Base-by-base conservation (phyloP, 2,329 filamentous ascomycete species). In the Massarina eburnea region DNA sequence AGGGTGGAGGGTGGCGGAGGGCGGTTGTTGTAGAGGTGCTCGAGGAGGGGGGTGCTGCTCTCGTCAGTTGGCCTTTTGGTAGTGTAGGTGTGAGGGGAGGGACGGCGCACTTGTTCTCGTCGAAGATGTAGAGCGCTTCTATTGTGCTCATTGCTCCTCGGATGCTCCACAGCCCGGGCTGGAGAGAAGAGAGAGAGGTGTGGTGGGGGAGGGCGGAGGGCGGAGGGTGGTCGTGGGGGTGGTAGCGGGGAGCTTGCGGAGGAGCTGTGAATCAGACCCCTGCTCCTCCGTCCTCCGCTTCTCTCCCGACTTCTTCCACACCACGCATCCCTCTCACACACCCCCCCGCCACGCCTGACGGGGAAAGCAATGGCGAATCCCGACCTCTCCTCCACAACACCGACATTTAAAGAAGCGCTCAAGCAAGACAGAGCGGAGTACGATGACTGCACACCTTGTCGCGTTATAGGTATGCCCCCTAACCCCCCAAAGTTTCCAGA, bases 61-160 rank as follows among this genome's bases (percentile, higher is more conserved):
- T 61, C n/a, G 51, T 59, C 34, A 59, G 59, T 34, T 38, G 26
- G 9, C 10, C 3, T 12, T n/a, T 21, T n/a, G 15, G 6, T 38
- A 10, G 22, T 8, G 37, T 21, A 8, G 24, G 18, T 24, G 6
- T 33, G 18, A 35, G 20, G 30, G n/a, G 9, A 10, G 21, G n/a
- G 14, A n/a, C 38, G 38, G n/a, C n/a, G n/a, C 76, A 95, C 91
- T 91, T 90, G 74, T 91, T 84, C 77, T 96, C 91, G 81, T 97
- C 91, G 73, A 88, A 96, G 70, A 99, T 91, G 77, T 97, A 92
- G 65, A 99, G 80, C 68, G 92, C 94, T 78, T 97, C 92, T 67
- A 99, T 88, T 67, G 88, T 84, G 75, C 89, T 73, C 76, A 79
- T 79, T 38, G 47, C 39, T 21, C 32, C 15, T 20, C 20, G 34